Evolutionary conservation across 75 land plant species (phyloP).

Genomic region (Adiantum capillusveneris): DNA sequence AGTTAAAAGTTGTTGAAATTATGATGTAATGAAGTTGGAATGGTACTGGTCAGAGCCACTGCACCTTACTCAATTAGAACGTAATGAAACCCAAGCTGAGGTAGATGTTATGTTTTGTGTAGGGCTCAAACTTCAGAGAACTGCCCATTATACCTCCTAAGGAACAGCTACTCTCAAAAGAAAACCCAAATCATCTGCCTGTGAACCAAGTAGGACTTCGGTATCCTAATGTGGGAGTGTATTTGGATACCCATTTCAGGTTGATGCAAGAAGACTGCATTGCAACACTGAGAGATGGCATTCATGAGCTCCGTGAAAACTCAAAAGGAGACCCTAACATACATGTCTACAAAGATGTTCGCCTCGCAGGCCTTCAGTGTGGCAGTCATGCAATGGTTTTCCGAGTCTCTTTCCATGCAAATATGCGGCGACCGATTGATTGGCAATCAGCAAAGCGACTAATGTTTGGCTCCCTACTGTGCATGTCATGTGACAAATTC

Average conservation of each 20-base stretch:
- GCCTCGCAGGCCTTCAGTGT: not conserved
- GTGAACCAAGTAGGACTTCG: slow-evolving; percentile 10
- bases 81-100: not conserved
- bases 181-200: not conserved
- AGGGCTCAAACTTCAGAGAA: slow-evolving; percentile 7
- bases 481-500: slow-evolving; percentile 13
- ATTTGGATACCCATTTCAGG: slow-evolving; percentile 20
- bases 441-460: slow-evolving; percentile 5
- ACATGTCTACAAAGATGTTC: slow-evolving; percentile 4
- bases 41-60: too few species aligned
- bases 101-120: not conserved
- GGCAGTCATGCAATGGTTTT: slow-evolving; percentile 4
- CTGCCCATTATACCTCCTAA: slow-evolving; percentile 11
- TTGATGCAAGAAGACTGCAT: slow-evolving; percentile 18
- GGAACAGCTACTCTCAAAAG: slow-evolving; percentile 4
- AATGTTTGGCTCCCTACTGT: slow-evolving; percentile 17
- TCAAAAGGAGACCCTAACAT: not conserved
- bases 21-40: too few species aligned
- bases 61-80: too few species aligned
- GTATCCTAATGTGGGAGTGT: slow-evolving; percentile 7
- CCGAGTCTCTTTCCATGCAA: slow-evolving; percentile 1
- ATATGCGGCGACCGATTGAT: not conserved
- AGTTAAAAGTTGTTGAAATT: too few species aligned
- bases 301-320: slow-evolving; percentile 9
- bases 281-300: slow-evolving; percentile 10